Base-by-base conservation (phyloP, 192 early-diverging fungal genomes). In the Coemansia sp. region DNA sequence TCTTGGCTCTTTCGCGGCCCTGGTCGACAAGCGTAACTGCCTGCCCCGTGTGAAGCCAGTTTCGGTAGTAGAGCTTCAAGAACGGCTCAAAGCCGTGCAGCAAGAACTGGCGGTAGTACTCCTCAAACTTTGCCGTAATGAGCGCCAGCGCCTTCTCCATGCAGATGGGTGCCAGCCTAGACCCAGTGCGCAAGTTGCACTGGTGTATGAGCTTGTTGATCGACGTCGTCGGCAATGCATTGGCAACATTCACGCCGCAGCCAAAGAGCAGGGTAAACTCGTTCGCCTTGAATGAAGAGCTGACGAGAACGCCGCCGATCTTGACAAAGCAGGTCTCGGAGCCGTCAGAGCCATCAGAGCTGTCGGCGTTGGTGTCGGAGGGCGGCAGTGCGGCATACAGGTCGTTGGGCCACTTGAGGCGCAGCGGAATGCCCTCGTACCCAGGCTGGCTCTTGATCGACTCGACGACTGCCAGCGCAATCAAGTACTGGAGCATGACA, bases 381-480 rank as follows among this genome's bases (percentile, higher is more conserved):
- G 56, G n/a, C 4, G 31, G 35, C 20, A 58, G 10, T 67, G 87
- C 73, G 1, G 86, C 92, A 76, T 99, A 99, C 20, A 99, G 86
- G 68, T 99, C 97, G 68, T 99, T 99, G 45, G 97, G 97, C 97
- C 97, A 99, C 78, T 99, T 99, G 47, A 99, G 75, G 35, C 87
- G 86, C 60, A 99, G 71, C 0, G 94, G 93, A 14, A 98, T 65
- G 17, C 89, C 73, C 67, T 91, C 92, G 72, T 93, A 94, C 6
- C 92, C 94, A 2, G 84, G 83, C 60, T 82, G 71, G 0, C 79
- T 54, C 35, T 87, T 80, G 20, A 98, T 78, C 8, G 92, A 89
- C 69, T 94, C 90, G 6, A 94, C 92, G 7, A 94, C 85, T 4
- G 97, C 91, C 25, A 99, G 65, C 4, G 90, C 91, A 41, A 91